A percentile compares a stretch with the other conserved stretches of the same genome.
phyloP scores from a whole-genome alignment of 192 early-diverging fungal species.

The Martensiomyces pterosporus region DNA sequence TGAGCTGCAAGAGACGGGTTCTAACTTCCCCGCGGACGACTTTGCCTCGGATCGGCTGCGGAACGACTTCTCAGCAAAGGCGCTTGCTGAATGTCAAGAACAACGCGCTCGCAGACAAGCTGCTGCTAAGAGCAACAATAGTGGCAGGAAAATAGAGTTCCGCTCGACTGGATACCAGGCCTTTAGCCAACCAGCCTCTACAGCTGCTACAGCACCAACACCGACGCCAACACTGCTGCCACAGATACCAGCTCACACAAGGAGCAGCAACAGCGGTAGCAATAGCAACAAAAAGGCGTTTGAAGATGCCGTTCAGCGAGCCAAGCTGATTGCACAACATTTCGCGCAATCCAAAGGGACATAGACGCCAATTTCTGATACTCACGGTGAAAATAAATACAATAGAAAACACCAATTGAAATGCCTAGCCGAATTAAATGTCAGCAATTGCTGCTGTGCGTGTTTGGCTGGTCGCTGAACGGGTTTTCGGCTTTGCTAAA shows the following conservation, averaged over 20 bases:
- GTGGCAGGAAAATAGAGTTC: constrained; percentile 35
- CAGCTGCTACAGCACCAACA: not conserved
- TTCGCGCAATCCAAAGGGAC: too few relatives aligned
- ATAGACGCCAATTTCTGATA: too few relatives aligned
- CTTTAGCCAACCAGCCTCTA: not conserved
- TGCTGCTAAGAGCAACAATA: too few relatives aligned
- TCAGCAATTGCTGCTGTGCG: too few relatives aligned
- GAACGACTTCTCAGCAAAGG: constrained; percentile 22
- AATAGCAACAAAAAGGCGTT: constrained; percentile 22
- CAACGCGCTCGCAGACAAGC: too few relatives aligned
- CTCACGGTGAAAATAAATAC: too few relatives aligned
- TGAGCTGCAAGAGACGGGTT: constrained; percentile 75
- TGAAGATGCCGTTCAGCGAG: constrained; percentile 36
- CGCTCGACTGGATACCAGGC: constrained; percentile 9
- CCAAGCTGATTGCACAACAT: constrained; percentile 43
- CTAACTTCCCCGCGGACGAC: constrained; percentile 66
- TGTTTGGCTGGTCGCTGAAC: constrained; percentile 8
- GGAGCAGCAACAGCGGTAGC: constrained; percentile 2
- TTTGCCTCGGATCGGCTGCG: constrained; percentile 59
- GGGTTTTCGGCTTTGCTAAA: constrained; percentile 9
- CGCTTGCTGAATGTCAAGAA: constrained; percentile 38
- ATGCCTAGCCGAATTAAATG: too few relatives aligned
- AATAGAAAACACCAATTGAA: too few relatives aligned
- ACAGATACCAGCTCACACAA: constrained; percentile 3
- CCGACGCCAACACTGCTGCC: too few relatives aligned